Conservation (phyloP, 495 filamentous ascomycete genomes). For the Emericellopsis terricola region DNA sequence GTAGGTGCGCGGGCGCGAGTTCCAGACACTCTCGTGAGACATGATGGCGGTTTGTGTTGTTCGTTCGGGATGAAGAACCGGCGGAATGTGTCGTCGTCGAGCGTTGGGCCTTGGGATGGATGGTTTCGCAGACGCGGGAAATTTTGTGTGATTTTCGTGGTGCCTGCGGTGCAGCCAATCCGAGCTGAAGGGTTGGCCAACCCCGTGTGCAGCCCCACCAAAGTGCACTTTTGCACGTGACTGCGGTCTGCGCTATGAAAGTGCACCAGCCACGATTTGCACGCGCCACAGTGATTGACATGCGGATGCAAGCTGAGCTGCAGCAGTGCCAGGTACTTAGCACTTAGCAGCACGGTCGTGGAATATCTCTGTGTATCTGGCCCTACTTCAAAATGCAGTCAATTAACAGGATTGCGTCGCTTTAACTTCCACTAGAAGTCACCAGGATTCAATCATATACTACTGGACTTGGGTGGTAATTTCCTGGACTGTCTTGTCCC, state of each 20-base stretch:
- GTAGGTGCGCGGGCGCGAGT: slow-evolving; percentile 89
- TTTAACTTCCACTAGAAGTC: too few relatives aligned
- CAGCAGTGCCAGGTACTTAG: neutral
- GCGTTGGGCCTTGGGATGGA: slow-evolving; percentile 3
- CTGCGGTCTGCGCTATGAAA: neutral
- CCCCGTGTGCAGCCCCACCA: slow-evolving; percentile 1
- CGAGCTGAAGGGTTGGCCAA: slow-evolving; percentile 2
- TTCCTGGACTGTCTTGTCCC: too few relatives aligned
- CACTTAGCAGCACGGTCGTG: slow-evolving; percentile 2
- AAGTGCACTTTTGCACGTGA: neutral
- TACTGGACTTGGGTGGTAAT: slow-evolving; percentile 7
- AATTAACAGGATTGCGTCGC: neutral
- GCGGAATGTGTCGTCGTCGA: slow-evolving; percentile 4
- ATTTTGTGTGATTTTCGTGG: slow-evolving; percentile 5
- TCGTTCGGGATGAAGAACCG: too few relatives aligned
- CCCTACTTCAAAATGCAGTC: neutral
- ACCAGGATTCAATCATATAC: too few relatives aligned
- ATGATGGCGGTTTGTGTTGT: slow-evolving; percentile 36
- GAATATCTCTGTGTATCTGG: neutral
- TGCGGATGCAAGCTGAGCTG: too few relatives aligned
- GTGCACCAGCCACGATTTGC: too few relatives aligned
- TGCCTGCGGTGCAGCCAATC: neutral
- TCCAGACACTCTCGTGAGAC: slow-evolving; percentile 99
- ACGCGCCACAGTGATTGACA: too few relatives aligned
- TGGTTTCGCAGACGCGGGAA: slow-evolving; percentile 2